These are phyloP conservation scores for Diutina rugosa DNA, from an alignment of 1,139 yeast species.

Conservation along the genomic window DNA sequence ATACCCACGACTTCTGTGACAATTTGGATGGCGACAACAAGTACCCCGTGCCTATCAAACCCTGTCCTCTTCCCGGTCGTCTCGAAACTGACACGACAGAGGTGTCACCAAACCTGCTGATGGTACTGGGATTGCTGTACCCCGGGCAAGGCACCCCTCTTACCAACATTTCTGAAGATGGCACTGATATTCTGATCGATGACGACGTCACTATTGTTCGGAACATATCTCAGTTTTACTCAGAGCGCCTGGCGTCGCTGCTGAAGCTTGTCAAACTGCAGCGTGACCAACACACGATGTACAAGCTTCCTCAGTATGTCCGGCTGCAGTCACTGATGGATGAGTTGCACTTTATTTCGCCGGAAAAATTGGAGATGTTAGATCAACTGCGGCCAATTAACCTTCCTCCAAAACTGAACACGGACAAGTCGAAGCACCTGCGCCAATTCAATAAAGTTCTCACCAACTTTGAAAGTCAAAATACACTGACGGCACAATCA, in stretches of 20 bases:
- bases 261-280: slow-evolving; percentile 18
- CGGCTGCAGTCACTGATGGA: slow-evolving; percentile 34
- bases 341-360: slow-evolving; percentile 32
- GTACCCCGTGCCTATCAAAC: background rate
- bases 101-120: background rate
- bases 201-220: slow-evolving; percentile 23
- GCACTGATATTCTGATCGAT: slow-evolving; percentile 5
- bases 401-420: slow-evolving; percentile 26
- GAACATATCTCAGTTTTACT: slow-evolving; percentile 25
- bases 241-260: slow-evolving; percentile 22
- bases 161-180: background rate
- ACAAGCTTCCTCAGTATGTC: slow-evolving; percentile 26
- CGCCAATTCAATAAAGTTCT: slow-evolving; percentile 24
- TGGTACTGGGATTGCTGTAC: background rate
- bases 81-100: background rate
- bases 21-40: background rate
- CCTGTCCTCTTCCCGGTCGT: background rate
- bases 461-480: slow-evolving; percentile 16
- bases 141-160: background rate
- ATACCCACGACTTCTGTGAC: slow-evolving; percentile 2
- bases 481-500: slow-evolving; percentile 8
- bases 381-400: slow-evolving; percentile 36
- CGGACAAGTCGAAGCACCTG: slow-evolving; percentile 26
- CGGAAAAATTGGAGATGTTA: slow-evolving; percentile 23
- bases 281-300: slow-evolving; percentile 22